Conservation (phyloP, 1,139 yeast genomes). For the Debaryomyces psychrophilus region DNA sequence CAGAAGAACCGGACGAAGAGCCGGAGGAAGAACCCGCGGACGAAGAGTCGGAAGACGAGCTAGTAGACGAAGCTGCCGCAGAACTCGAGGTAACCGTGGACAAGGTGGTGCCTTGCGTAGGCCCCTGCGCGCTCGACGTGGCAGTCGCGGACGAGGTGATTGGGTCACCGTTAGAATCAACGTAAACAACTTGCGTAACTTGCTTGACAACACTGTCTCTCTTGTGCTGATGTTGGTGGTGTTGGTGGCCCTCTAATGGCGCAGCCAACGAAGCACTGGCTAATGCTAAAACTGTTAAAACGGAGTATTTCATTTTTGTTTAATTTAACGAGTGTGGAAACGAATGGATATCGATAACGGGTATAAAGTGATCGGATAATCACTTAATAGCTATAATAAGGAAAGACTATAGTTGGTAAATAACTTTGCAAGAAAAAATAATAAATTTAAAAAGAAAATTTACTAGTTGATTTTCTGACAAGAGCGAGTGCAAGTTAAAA, state of each 20-base stretch:
- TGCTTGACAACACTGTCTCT: conserved; percentile 57
- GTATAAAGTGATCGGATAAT: conserved; percentile 8
- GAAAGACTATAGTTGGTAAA: conserved; percentile 29
- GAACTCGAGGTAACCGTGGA: conserved; percentile 35
- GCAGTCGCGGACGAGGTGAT: conserved; percentile 27
- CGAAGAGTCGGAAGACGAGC: conserved; percentile 21
- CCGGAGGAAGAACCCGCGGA: conserved; percentile 15
- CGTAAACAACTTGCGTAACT: conserved; percentile 77
- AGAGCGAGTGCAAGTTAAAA: conserved; percentile 2
- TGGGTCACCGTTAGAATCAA: conserved; percentile 66
- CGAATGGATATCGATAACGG: conserved; percentile 1
- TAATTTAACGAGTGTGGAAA: neutral
- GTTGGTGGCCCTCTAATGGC: conserved; percentile 37
- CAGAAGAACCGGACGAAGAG: conserved; percentile 36
- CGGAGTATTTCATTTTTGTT: conserved; percentile 21
- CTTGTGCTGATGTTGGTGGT: conserved; percentile 53
- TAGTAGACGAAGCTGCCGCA: conserved; percentile 32
- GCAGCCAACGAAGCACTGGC: conserved; percentile 33
- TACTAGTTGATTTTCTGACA: conserved; percentile 7
- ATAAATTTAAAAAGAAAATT: conserved; percentile 5
- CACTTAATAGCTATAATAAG: conserved; percentile 14
- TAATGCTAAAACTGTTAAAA: conserved; percentile 23
- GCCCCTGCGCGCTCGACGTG: conserved; percentile 18
- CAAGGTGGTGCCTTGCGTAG: conserved; percentile 24
- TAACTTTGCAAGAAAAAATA: conserved; percentile 6